Base-by-base conservation (phyloP, 1,139 yeast species). In the Kazachstania sp. region DNA sequence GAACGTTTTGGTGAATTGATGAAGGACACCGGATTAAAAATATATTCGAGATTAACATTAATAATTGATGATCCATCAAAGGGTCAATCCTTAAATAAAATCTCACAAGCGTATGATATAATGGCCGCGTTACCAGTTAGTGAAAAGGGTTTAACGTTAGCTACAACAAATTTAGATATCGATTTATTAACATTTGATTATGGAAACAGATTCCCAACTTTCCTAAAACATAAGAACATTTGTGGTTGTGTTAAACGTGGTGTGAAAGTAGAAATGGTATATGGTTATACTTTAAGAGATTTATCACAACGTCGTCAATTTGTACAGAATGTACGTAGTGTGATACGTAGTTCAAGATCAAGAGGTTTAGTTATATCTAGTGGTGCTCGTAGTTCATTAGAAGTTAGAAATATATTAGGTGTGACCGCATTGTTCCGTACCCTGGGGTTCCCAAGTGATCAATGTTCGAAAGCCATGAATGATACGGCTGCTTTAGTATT, bases 161-260 rank as follows among this genome's bases (percentile, higher is more conserved):
- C 94, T 1, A 79, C 90, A 26, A 73, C 74, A 3, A 79, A 78
- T 52, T 71, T 88, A 43, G 68, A 64, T 40, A 73, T 90, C 37
- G 97, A 92, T 66, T 54, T 92, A 35, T 77, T 92, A 35, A 81
- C 95, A 0, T 74, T 92, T 46, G 81, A 85, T 50, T 75, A 85
- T 62, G 68, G 77, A 16, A 71, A 73, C 38, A 74, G 87, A 50
- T 69, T 87, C 43, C 94, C 95, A 0, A 83, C 80, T 56, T 86
- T 79, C 63, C 70, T 92, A 54, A 83, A 85, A 54, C 96, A 87
- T 68, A 86, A 88, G 59, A 80, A 87, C 0, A 74, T 88, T 9
- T 85, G 96, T 38, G 79, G 87, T 42, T 97, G 95, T 1, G 74
- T 86, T 16, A 83, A 83, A 18, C 50, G 64, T 16, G 98, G 98